Conservation (phyloP, 352 stramenopile genomes). For the Phytophthora meadii region DNA sequence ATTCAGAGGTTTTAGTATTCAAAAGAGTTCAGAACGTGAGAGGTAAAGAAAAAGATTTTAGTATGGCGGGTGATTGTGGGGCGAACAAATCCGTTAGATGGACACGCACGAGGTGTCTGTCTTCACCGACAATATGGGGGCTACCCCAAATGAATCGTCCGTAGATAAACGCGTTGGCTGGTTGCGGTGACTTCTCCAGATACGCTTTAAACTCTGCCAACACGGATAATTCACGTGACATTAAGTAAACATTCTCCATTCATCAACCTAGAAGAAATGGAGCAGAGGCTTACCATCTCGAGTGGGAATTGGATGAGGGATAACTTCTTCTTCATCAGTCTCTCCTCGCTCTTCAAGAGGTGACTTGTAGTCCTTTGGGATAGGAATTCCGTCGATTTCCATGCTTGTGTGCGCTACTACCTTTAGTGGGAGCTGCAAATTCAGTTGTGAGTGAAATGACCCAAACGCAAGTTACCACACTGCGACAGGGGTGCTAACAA, state of each 20-base stretch:
- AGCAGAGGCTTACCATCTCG: background rate
- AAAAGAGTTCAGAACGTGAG: too few relatives aligned
- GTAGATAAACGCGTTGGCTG: background rate
- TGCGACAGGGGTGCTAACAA: too few relatives aligned
- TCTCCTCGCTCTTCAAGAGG: background rate
- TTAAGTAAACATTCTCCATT: background rate
- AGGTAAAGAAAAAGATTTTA: background rate
- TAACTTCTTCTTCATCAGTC: background rate
- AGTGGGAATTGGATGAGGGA: background rate
- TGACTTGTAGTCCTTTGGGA: slow-evolving; percentile 1
- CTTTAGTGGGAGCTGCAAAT: background rate
- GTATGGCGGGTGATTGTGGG: background rate
- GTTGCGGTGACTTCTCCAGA: background rate
- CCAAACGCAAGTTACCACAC: too few relatives aligned
- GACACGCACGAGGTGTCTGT: background rate
- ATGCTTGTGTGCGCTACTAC: too few relatives aligned
- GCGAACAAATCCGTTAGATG: background rate
- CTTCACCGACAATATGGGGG: background rate
- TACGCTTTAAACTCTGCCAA: too few relatives aligned
- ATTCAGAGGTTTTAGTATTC: too few relatives aligned
- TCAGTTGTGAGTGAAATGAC: background rate
- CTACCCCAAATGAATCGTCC: too few relatives aligned
- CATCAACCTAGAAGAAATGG: too few relatives aligned
- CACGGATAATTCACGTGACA: too few relatives aligned
- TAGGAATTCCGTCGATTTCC: background rate